phyloP scores from a whole-genome alignment of 495 filamentous ascomycete species.

The Penicillium roqueforti region DNA sequence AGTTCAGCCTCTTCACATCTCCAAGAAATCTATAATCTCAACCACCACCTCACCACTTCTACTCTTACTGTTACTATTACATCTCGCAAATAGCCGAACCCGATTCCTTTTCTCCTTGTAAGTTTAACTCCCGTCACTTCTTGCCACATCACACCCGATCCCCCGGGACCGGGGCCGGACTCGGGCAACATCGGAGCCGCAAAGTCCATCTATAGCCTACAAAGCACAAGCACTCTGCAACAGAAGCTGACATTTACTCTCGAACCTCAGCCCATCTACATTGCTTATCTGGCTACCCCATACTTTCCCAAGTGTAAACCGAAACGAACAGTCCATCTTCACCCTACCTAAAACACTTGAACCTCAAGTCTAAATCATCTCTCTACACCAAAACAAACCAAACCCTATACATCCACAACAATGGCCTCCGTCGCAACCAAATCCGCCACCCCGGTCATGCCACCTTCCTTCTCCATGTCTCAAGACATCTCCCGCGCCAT shows the following conservation, averaged over 20 bases:
- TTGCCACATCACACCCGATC: conserved; percentile 18
- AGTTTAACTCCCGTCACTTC: conserved; percentile 7
- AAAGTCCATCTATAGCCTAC: conserved; percentile 6
- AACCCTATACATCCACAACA: conserved; percentile 4
- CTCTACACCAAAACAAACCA: conserved; percentile 4
- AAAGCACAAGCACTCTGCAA: conserved; percentile 2
- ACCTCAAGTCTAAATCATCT: not conserved
- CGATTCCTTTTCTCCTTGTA: conserved; percentile 9
- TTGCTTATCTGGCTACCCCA: not conserved
- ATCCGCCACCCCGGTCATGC: conserved; percentile 16
- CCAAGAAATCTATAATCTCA: not conserved
- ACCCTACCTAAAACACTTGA: not conserved
- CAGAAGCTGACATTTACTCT: conserved; percentile 2
- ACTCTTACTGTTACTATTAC: too few relatives aligned
- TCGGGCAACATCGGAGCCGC: conserved; percentile 20
- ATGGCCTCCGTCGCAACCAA: conserved; percentile 25
- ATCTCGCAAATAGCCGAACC: not conserved
- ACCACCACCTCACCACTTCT: not conserved
- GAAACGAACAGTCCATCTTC: not conserved
- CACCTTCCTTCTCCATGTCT: conserved; percentile 29
- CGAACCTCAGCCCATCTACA: conserved; percentile 1
- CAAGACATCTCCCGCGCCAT: conserved; percentile 44
- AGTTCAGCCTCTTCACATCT: not conserved
- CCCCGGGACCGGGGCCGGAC: conserved; percentile 7
- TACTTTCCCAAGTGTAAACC: not conserved